These are phyloP conservation scores for Botryotinia globosa DNA, from an alignment of 2,329 filamentous ascomycete genomes.

Conservation along the genomic window DNA sequence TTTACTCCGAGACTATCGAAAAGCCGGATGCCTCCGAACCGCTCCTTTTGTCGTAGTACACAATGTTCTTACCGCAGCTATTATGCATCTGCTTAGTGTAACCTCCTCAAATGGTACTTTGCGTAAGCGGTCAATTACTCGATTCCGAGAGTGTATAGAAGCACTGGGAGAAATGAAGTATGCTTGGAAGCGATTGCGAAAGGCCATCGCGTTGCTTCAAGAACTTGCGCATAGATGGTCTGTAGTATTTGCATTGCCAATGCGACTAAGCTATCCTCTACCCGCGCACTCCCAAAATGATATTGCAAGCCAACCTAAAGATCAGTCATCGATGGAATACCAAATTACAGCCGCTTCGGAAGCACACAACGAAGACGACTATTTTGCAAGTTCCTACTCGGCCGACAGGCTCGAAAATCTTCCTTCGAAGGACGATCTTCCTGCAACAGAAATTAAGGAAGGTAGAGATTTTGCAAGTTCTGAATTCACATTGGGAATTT, in stretches of 20 bases:
- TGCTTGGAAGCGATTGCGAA: constrained; percentile 2
- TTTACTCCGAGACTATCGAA: neutral
- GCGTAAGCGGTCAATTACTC: neutral
- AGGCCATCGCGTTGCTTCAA: constrained; percentile 1
- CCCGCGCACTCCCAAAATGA: neutral
- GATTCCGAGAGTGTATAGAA: constrained; percentile 1
- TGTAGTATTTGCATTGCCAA: constrained; percentile 1
- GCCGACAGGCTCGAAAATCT: neutral
- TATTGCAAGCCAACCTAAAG: neutral
- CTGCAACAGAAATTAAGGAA: neutral
- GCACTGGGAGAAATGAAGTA: neutral
- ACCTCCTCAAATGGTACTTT: neutral
- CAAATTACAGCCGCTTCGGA: neutral
- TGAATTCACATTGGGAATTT: neutral
- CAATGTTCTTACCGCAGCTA: constrained; percentile 1
- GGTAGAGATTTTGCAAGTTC: neutral
- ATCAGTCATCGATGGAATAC: neutral
- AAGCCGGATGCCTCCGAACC: neutral
- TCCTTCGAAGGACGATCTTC: neutral
- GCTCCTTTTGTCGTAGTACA: constrained; percentile 2
- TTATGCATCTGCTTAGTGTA: constrained; percentile 7
- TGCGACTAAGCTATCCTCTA: neutral
- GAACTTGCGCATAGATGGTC: constrained; percentile 5
- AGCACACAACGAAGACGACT: neutral
- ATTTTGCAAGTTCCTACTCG: neutral